These are phyloP conservation scores for Blastobotrys illinoisensis DNA, from an alignment of 1,139 yeast species.

Conservation along the genomic window DNA sequence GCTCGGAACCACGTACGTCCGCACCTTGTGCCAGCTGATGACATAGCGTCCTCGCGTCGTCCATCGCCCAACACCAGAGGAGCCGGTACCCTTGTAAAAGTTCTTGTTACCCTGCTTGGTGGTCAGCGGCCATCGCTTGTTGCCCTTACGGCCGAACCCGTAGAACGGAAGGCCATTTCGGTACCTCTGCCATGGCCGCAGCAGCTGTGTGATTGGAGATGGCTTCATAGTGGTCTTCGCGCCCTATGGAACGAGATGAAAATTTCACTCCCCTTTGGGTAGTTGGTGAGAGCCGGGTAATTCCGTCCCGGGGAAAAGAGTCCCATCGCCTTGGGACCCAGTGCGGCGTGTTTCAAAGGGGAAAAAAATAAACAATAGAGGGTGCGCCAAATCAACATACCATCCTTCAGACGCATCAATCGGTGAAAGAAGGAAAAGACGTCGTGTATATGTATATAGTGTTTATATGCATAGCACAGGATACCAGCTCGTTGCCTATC, in stretches of 20 bases:
- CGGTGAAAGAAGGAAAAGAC: neutral
- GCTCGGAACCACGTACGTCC: slow-evolving; percentile 84
- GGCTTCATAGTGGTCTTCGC: slow-evolving; percentile 31
- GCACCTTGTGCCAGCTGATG: slow-evolving; percentile 77
- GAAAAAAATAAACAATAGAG: neutral
- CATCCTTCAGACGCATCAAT: too few species aligned
- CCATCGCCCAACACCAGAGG: slow-evolving; percentile 85
- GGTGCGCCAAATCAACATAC: neutral
- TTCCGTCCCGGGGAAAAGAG: neutral
- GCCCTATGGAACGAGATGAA: neutral
- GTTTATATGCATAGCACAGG: neutral
- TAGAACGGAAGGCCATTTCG: slow-evolving; percentile 81
- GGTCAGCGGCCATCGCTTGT: slow-evolving; percentile 78
- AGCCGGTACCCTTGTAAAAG: slow-evolving; percentile 92
- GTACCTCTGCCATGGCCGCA: slow-evolving; percentile 80
- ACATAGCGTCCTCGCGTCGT: slow-evolving; percentile 69
- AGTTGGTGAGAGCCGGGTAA: neutral
- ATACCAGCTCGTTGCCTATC: neutral
- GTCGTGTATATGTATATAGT: neutral
- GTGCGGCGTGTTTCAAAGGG: neutral
- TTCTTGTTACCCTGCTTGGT: slow-evolving; percentile 93
- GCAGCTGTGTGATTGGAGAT: slow-evolving; percentile 38
- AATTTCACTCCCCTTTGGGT: neutral
- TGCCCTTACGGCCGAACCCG: slow-evolving; percentile 70
- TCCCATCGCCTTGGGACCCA: neutral